Evolutionary conservation across 192 early-diverging fungal species (phyloP).

Genomic region (Podila verticillata): DNA sequence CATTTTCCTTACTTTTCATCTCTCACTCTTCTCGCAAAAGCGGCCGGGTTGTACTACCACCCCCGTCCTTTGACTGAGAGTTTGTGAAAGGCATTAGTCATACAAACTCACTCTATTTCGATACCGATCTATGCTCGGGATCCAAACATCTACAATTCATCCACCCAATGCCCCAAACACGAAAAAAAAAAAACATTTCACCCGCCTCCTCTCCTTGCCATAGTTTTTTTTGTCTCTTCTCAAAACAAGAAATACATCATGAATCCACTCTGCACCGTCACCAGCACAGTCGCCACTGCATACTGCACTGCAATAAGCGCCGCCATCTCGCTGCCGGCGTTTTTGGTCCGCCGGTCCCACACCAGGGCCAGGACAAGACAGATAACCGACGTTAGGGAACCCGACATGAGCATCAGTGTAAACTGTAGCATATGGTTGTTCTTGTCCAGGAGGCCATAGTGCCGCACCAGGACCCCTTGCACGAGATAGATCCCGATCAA

Average conservation of each 20-base stretch:
- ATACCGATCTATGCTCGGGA: too few relatives aligned
- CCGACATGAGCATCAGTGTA: conserved; percentile 36
- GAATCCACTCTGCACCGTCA: conserved; percentile 17
- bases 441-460: conserved; percentile 5
- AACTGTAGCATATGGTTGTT: conserved; percentile 45
- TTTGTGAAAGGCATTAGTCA: too few relatives aligned
- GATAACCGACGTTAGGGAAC: conserved; percentile 25
- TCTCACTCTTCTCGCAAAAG: too few relatives aligned
- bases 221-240: neutral
- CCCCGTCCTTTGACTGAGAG: too few relatives aligned
- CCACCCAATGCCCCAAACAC: too few relatives aligned
- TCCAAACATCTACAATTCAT: too few relatives aligned
- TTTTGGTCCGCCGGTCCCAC: conserved; percentile 36
- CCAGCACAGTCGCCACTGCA: conserved; percentile 9
- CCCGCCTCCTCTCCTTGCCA: too few relatives aligned
- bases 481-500: conserved; percentile 11
- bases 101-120: too few relatives aligned
- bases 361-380: conserved; percentile 43
- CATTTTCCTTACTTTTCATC: too few relatives aligned
- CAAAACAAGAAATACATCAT: conserved; percentile 51
- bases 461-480: conserved; percentile 18
- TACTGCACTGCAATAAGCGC: conserved; percentile 41
- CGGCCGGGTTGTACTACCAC: too few relatives aligned
- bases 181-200: too few relatives aligned
- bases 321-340: conserved; percentile 41